Conservation (phyloP, 1,284 basidiomycete species). For the Sporisorium reilianum region DNA sequence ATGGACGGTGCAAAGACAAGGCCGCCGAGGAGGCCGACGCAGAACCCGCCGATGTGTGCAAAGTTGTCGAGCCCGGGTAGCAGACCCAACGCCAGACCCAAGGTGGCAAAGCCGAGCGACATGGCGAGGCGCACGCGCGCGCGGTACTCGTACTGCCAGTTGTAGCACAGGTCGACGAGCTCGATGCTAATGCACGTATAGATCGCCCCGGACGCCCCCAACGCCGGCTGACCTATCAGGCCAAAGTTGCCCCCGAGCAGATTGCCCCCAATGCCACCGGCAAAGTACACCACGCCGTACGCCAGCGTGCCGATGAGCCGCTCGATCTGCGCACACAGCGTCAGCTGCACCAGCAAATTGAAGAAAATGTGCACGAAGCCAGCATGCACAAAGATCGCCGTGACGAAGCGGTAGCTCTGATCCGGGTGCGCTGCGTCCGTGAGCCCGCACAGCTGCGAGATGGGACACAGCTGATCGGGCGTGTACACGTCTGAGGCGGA, state of each 20-base stretch:
- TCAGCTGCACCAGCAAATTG: slow-evolving; percentile 89
- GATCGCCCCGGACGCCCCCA: slow-evolving; percentile 90
- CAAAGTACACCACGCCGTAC: slow-evolving; percentile 85
- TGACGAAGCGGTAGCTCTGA: slow-evolving; percentile 83
- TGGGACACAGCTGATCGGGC: slow-evolving; percentile 75
- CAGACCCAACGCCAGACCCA: slow-evolving; percentile 84
- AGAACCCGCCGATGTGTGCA: slow-evolving; percentile 71
- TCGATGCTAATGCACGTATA: slow-evolving; percentile 88
- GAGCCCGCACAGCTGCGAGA: slow-evolving; percentile 88
- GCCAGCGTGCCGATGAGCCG: slow-evolving; percentile 76
- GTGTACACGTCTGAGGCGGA: slow-evolving; percentile 65
- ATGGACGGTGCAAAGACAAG: slow-evolving; percentile 91
- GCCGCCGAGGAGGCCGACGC: slow-evolving; percentile 74
- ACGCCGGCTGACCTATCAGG: slow-evolving; percentile 87
- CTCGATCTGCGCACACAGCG: slow-evolving; percentile 80
- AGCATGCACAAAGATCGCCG: slow-evolving; percentile 82
- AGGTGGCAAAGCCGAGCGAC: slow-evolving; percentile 83
- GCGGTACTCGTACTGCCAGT: slow-evolving; percentile 80
- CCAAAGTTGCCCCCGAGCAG: slow-evolving; percentile 86
- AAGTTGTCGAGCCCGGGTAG: slow-evolving; percentile 70
- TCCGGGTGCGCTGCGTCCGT: slow-evolving; percentile 76
- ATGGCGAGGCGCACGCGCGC: slow-evolving; percentile 75
- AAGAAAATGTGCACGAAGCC: slow-evolving; percentile 85
- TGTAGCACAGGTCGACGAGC: slow-evolving; percentile 86
- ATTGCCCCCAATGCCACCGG: slow-evolving; percentile 85